Base-by-base conservation (phyloP, 2,329 filamentous ascomycete genomes). In the Penicillium occitanis region DNA sequence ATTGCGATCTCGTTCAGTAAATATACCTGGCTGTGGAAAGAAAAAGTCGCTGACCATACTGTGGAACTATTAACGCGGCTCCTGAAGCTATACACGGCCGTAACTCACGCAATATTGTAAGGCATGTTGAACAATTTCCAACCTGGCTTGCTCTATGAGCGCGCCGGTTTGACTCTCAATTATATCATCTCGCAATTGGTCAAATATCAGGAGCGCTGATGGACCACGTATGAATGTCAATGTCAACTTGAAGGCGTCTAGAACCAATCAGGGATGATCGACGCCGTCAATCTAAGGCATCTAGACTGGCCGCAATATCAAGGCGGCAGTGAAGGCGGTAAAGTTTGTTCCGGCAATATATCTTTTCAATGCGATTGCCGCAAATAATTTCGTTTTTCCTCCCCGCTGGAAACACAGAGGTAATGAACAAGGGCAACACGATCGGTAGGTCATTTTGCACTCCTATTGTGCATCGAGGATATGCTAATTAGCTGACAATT, bases 11-110 rank as follows among this genome's bases (percentile, higher is more conserved):
- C 8, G 6, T 28, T n/a, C 7, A 11, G 6, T n/a, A n/a, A 7
- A 66, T 46, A 28, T 42, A 65, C 84, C 93, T 62, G 95, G 94
- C 75, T 98, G 94, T 14, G 95, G 95, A 77, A 96, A 99, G 88
- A 99, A 99, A 86, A 96, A 97, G 84, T 99, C 95, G 86, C 94
- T 93, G 78, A 97, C 91, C 95, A 99, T 99, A 67, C 86, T 88
- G 70, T 51, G 6, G 13, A 65, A 30, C 10, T 66, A 72, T 78
- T 64, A 77, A 70, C 58, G 63, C 66, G 66, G 65, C 64, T 44
- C 44, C n/a, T 17, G 35, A 19, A 50, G 28, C 13, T 35, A 46
- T 51, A 28, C 44, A 35, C 17, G 8, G 35, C 33, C 22, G 10
- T 13, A 46, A 78, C 86, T 72, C 78, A 88, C 86, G 88, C 88